Base-by-base conservation (phyloP, 306 rosid species). In the Glycine latifolia region DNA sequence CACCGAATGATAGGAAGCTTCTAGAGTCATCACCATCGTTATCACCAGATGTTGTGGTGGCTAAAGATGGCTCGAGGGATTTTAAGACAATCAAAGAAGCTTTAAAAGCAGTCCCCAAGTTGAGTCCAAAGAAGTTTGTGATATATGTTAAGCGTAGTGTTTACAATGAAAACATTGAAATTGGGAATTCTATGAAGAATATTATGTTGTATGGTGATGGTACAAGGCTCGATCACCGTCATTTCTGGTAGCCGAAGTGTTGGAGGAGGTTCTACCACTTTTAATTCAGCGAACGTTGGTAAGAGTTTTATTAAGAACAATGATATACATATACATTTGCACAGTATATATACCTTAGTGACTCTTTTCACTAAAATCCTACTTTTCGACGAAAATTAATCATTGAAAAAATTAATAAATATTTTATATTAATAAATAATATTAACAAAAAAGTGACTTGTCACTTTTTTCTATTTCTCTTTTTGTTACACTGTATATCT, bases 281-380 rank as follows among this genome's bases (percentile, higher is more conserved):
- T 87, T 76, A 60, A 85, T 26, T 85, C 91, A 47, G 90, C 92
- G 55, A 91, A 92, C 0, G 89, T 86, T 54, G 92, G 94, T 91
- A 83, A 48, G 86, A 26, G 31, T 26, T 26, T 26, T 26, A 26
- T 26, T 26, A 26, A 26, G 31, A 26, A 26, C 31, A 26, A 26
- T 26, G 31, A 26, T 26, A 26, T 26, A 26, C 31, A 26, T 26
- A 26, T 26, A 26, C 31, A 26, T 26, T 4, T 0, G 44, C 44
- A 41, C 44, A 41, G 1, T 41, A 0, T 41, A 41, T 41, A 6
- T 6, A 41, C 44, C 44, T 4, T 41, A 4, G 4, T 4, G 5
- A 41, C 5, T 26, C 31, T 26, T 2, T 26, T 26, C 31, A 26
- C 31, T 26, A 26, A 2, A 26, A 26, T 20, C 1, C 20, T 20